Conservation (phyloP, 2,329 filamentous ascomycete species). For the Juglanconis juglandina region DNA sequence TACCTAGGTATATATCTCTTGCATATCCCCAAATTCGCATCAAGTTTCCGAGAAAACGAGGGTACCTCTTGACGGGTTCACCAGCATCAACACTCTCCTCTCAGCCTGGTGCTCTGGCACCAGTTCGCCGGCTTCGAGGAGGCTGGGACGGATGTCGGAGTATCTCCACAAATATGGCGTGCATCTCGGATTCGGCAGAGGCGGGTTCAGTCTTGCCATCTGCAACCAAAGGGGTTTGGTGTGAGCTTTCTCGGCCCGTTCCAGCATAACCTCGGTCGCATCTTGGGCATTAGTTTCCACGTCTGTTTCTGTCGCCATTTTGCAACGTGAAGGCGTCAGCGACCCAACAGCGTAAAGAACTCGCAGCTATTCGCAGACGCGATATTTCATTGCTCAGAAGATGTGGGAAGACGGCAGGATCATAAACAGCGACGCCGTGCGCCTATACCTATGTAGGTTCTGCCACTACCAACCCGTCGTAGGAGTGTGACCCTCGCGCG, state of each 20-base stretch:
- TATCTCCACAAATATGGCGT: slow-evolving; percentile 34
- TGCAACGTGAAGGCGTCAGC: not conserved
- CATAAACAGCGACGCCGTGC: not conserved
- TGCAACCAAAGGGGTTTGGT: slow-evolving; percentile 41
- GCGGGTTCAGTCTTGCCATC: slow-evolving; percentile 41
- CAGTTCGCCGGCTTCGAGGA: slow-evolving; percentile 23
- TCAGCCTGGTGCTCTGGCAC: slow-evolving; percentile 30
- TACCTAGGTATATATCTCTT: too few species aligned
- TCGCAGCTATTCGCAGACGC: not conserved
- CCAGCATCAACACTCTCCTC: slow-evolving; percentile 39
- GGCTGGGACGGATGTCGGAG: slow-evolving; percentile 28
- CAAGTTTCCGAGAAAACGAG: too few species aligned
- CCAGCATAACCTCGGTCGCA: slow-evolving; percentile 10
- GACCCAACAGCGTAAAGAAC: not conserved
- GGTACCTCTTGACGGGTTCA: slow-evolving; percentile 34
- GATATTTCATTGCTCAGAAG: not conserved
- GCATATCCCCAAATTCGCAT: too few species aligned
- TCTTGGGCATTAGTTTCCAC: slow-evolving; percentile 7
- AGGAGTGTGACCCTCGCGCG: too few species aligned
- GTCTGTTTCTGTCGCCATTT: slow-evolving; percentile 13
- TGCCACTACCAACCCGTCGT: not conserved
- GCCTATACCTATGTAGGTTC: not conserved
- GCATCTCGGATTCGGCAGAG: slow-evolving; percentile 38
- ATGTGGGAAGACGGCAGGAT: not conserved
- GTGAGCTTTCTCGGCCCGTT: slow-evolving; percentile 16